A percentile compares a stretch with the other conserved stretches of the same genome.
Conservation (phyloP, 2,329 filamentous ascomycete genomes). For the Fusarium stilboides region DNA sequence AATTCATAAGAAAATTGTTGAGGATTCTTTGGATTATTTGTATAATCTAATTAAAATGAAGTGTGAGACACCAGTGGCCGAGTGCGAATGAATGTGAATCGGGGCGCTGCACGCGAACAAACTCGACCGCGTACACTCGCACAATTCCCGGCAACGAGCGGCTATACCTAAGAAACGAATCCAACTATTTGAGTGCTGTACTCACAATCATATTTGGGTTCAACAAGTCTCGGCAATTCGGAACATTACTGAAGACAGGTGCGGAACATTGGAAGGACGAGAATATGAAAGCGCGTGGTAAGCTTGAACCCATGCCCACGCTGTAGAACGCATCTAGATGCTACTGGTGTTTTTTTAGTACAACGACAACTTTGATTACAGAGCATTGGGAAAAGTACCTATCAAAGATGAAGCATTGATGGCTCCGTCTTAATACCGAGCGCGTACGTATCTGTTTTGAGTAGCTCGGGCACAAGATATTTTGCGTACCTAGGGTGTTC, state of each 20-base stretch:
- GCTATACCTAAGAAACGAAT: background rate
- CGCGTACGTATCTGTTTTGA: no score
- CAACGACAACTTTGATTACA: no score
- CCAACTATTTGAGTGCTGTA: background rate
- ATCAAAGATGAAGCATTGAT: no score
- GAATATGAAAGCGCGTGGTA: background rate
- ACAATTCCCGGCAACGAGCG: background rate
- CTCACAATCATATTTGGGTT: background rate
- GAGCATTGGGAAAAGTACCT: no score
- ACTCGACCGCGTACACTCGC: background rate
- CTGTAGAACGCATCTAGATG: background rate
- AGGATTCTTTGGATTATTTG: background rate
- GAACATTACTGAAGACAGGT: background rate
- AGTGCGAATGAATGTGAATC: background rate
- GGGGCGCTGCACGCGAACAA: background rate
- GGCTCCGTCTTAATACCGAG: no score
- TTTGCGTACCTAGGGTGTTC: no score
- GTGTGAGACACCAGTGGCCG: slow-evolving; percentile 10
- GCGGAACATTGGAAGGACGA: background rate
- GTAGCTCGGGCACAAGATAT: no score
- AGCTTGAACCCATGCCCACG: background rate
- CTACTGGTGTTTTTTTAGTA: no score
- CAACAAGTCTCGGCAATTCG: background rate
- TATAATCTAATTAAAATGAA: slow-evolving; percentile 22
- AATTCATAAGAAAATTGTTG: background rate